Evolutionary conservation across 345 rosid species (phyloP).

Genomic region (Rhodomyrtus tomentosa): DNA sequence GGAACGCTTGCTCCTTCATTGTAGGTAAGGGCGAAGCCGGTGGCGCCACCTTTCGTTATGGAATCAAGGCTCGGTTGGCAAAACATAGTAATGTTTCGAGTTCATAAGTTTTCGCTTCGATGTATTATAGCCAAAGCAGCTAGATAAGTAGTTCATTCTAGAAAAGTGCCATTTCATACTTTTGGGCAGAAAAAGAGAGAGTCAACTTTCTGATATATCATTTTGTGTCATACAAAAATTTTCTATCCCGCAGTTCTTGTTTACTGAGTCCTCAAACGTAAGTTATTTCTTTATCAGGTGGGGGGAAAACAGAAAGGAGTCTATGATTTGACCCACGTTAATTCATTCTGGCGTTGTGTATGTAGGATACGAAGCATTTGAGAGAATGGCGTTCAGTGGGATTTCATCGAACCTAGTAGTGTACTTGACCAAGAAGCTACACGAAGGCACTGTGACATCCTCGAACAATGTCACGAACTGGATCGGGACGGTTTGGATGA

Average conservation of each 20-base stretch:
- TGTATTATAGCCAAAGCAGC: background rate
- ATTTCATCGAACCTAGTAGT: conserved; percentile 35
- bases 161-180: background rate
- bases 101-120: background rate
- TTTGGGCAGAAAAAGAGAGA: background rate
- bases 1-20: conserved; percentile 49
- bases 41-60: background rate
- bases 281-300: background rate
- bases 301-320: background rate
- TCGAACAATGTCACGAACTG: conserved; percentile 58
- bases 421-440: conserved; percentile 16
- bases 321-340: background rate
- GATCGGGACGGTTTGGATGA: conserved; percentile 49
- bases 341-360: background rate
- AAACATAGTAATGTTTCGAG: background rate
- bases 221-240: background rate
- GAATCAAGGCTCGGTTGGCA: background rate
- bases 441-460: conserved; percentile 45
- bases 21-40: conserved; percentile 15
- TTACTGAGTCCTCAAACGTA: background rate
- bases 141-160: background rate
- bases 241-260: background rate
- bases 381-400: conserved; percentile 23
- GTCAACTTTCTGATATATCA: background rate
- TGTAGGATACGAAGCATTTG: conserved; percentile 2